Conservation (phyloP, 2,329 filamentous ascomycete species). For the Zopfia rhizophila region DNA sequence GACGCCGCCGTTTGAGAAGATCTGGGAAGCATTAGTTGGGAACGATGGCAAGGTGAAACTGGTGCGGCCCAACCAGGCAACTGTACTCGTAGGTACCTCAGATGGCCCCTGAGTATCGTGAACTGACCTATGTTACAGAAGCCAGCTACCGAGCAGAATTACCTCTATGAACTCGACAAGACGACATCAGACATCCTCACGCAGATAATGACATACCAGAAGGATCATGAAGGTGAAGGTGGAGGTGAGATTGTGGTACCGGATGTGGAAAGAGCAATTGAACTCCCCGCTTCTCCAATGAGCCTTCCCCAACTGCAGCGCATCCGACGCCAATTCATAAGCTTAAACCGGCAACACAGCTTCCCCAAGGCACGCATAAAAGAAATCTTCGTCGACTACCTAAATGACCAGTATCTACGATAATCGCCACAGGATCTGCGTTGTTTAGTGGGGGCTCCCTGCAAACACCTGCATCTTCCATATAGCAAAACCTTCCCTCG, state of each 20-base stretch:
- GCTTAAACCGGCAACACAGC: constrained; percentile 74
- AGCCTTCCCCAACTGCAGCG: constrained; percentile 81
- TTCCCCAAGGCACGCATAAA: constrained; percentile 52
- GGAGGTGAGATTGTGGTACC: constrained; percentile 68
- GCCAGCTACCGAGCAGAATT: constrained; percentile 72
- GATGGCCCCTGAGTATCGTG: neutral
- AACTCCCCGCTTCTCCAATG: constrained; percentile 73
- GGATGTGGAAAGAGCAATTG: constrained; percentile 66
- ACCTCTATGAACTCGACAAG: constrained; percentile 81
- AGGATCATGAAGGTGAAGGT: constrained; percentile 70
- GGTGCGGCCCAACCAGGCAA: constrained; percentile 79
- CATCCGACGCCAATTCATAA: constrained; percentile 79
- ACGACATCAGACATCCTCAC: constrained; percentile 81
- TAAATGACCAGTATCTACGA: constrained; percentile 49
- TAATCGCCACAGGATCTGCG: constrained; percentile 27
- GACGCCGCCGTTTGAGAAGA: constrained; percentile 71
- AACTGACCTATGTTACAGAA: constrained; percentile 53
- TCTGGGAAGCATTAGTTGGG: constrained; percentile 78
- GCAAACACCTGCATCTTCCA: constrained; percentile 1
- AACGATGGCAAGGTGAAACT: constrained; percentile 71
- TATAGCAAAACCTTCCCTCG: constrained; percentile 4
- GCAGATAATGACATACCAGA: constrained; percentile 74
- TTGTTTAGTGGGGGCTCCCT: constrained; percentile 11
- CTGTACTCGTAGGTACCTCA: constrained; percentile 63
- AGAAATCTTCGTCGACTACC: constrained; percentile 52